Percentiles rank a stretch among this genome's conserved stretches.
Conservation (phyloP, 2,329 filamentous ascomycete genomes). For the Talaromyces pinophilus region DNA sequence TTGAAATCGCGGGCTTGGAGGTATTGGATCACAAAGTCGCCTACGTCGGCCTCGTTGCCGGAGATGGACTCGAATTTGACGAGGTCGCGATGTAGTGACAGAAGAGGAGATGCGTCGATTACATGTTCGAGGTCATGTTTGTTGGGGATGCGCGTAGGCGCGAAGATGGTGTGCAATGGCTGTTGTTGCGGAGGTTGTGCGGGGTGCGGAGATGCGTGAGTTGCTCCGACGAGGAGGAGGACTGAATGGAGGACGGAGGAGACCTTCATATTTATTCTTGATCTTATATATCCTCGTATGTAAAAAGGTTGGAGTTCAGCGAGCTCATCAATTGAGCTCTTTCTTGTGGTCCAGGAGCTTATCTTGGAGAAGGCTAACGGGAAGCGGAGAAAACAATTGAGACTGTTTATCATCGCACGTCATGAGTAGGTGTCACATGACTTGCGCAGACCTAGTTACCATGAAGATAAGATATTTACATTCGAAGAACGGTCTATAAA, state of each 20-base stretch:
- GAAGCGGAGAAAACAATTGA: background rate
- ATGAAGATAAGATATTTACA: background rate
- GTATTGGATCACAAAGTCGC: constrained; percentile 67
- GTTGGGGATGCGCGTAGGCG: background rate
- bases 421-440: constrained; percentile 5
- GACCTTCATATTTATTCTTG: background rate
- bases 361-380: background rate
- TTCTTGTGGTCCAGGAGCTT: background rate
- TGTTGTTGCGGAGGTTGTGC: constrained; percentile 19
- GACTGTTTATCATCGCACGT: background rate
- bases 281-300: background rate
- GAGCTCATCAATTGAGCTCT: constrained; percentile 1
- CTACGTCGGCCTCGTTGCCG: constrained; percentile 68
- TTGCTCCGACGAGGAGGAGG: constrained; percentile 16
- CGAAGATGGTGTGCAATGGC: background rate
- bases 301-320: background rate
- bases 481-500: background rate
- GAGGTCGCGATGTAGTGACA: constrained; percentile 74
- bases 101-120: constrained; percentile 54
- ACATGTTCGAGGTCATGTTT: constrained; percentile 35
- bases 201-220: constrained; percentile 15
- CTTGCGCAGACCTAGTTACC: background rate
- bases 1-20: constrained; percentile 63
- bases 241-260: background rate
- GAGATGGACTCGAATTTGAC: constrained; percentile 72